Conservation (phyloP, 352 stramenopile species). For the Phytophthora sp. region DNA sequence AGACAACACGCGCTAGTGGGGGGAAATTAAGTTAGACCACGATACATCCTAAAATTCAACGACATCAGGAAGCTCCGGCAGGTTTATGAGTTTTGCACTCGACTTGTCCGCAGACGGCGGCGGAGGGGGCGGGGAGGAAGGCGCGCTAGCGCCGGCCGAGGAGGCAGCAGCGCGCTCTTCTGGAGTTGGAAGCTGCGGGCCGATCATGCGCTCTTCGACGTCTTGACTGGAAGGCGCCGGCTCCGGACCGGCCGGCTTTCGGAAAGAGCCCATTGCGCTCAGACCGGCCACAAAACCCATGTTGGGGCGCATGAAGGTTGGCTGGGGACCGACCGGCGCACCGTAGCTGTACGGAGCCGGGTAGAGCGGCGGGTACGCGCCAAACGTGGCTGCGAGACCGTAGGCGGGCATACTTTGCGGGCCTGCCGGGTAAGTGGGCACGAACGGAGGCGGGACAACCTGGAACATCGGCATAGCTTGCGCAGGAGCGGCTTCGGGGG, state of each 20-base stretch:
- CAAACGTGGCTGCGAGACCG: slow-evolving; percentile 44
- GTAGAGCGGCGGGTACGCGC: slow-evolving; percentile 48
- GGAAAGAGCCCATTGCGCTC: slow-evolving; percentile 39
- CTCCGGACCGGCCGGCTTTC: slow-evolving; percentile 22
- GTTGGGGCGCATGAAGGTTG: slow-evolving; percentile 37
- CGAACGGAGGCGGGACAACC: slow-evolving; percentile 33
- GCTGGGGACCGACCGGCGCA: slow-evolving; percentile 29
- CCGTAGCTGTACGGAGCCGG: slow-evolving; percentile 48
- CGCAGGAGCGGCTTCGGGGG: slow-evolving; percentile 5
- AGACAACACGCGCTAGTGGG: background rate
- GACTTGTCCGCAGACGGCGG: slow-evolving; percentile 12
- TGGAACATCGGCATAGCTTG: slow-evolving; percentile 36
- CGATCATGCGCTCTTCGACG: slow-evolving; percentile 47
- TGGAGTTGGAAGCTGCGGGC: slow-evolving; percentile 46
- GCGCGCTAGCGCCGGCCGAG: slow-evolving; percentile 22
- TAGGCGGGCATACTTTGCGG: slow-evolving; percentile 43
- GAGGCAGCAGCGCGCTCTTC: slow-evolving; percentile 32
- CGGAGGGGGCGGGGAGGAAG: slow-evolving; percentile 16
- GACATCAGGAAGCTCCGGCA: slow-evolving; percentile 63
- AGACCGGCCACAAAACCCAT: slow-evolving; percentile 44
- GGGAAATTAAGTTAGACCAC: slow-evolving; percentile 42
- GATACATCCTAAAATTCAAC: slow-evolving; percentile 44
- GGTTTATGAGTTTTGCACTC: slow-evolving; percentile 27
- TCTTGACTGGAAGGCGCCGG: slow-evolving; percentile 28
- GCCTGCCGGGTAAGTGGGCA: slow-evolving; percentile 37